A percentile compares a stretch with the other conserved stretches of the same genome.
phyloP scores from a whole-genome alignment of 208 protist genomes.

The Paratrypanosoma confusum region DNA sequence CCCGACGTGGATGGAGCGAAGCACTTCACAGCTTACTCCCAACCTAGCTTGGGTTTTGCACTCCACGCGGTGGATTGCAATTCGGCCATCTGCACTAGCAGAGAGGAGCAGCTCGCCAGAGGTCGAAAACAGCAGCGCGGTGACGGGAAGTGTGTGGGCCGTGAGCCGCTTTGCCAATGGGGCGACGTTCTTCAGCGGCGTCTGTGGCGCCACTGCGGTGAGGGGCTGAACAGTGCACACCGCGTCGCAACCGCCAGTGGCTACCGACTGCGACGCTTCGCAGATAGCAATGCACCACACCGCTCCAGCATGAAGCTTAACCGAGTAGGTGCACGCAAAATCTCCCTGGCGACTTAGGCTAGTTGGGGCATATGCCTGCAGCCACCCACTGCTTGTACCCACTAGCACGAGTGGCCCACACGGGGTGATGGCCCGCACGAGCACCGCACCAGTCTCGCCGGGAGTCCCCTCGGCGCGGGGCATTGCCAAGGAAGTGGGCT shows the following conservation, averaged over 20 bases:
- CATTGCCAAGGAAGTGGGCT: too few species aligned
- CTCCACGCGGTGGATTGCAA: constrained; percentile 27
- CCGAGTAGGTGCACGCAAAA: constrained; percentile 14
- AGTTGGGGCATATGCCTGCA: constrained; percentile 14
- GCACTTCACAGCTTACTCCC: too few species aligned
- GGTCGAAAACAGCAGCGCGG: constrained; percentile 18
- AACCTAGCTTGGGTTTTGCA: too few species aligned
- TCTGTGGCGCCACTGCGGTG: constrained; percentile 8
- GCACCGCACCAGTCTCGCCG: too few species aligned
- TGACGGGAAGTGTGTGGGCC: constrained; percentile 39
- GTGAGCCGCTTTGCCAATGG: constrained; percentile 15
- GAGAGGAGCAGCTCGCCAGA: constrained; percentile 19
- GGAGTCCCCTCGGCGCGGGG: too few species aligned
- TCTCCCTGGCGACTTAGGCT: background rate
- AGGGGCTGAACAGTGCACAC: constrained; percentile 33
- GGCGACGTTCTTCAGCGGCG: background rate
- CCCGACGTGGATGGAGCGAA: constrained; percentile 24
- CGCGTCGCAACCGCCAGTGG: constrained; percentile 61
- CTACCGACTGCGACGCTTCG: constrained; percentile 28
- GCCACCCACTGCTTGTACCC: constrained; percentile 19
- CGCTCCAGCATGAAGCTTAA: constrained; percentile 49
- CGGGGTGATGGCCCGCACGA: too few species aligned
- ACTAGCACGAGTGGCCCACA: constrained; percentile 9
- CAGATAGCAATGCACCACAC: constrained; percentile 45
- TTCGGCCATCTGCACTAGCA: constrained; percentile 9